A percentile compares a stretch with the other conserved stretches of the same genome.
These are phyloP conservation scores for Plectranthus barbatus DNA, from an alignment of 257 asterid genomes.

Conservation along the genomic window DNA sequence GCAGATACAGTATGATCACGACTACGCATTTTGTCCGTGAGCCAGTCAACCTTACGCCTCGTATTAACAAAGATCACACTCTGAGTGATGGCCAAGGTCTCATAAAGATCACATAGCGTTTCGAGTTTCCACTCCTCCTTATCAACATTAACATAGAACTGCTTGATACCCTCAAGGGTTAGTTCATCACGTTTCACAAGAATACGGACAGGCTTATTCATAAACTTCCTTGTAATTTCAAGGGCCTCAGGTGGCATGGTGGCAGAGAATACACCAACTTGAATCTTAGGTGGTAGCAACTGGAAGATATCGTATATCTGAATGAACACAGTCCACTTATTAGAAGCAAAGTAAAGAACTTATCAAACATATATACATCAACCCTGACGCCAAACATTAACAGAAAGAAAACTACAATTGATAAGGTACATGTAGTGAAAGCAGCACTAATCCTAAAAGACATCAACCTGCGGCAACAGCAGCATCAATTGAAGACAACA, in stretches of 20 bases:
- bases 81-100: not conserved
- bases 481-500: no score
- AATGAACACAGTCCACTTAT: not conserved
- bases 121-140: not conserved
- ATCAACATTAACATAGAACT: not conserved
- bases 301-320: not conserved
- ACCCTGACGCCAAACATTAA: no score
- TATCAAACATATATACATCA: no score
- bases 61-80: not conserved
- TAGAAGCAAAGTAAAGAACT: not conserved
- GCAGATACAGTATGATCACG: not conserved
- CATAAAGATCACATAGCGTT: not conserved
- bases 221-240: not conserved
- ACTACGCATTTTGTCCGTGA: not conserved
- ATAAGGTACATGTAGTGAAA: no score
- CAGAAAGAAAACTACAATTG: no score
- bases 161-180: not conserved
- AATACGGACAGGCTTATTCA: not conserved
- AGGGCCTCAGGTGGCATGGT: not conserved
- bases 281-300: not conserved
- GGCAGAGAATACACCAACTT: not conserved
- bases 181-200: not conserved
- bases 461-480: no score
- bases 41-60: not conserved
- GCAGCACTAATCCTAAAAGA: no score